Base-by-base conservation (phyloP, 2,329 filamentous ascomycete genomes). In the Hypoxylon sp. region DNA sequence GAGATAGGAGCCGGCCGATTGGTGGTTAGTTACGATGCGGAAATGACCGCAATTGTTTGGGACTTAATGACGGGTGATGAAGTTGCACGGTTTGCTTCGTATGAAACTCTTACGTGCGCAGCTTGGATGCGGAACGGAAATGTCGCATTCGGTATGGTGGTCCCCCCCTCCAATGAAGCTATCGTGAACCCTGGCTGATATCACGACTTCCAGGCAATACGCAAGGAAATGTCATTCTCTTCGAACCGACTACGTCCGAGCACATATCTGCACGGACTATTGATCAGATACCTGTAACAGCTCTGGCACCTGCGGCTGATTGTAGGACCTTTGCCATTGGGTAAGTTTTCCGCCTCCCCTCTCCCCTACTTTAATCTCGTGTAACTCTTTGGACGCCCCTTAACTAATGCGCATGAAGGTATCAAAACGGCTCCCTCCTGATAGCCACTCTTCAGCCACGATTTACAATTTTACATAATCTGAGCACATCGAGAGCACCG, bases 51-150 rank as follows among this genome's bases (percentile, higher is more conserved):
- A 3, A 97, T 98, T 76, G 93, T 98, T 6, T 99, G 96, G 96
- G 95, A 99, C 80, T 85, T 98, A 67, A 89, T 97, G 82, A 97
- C 93, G 0, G 96, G 96, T 52, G 90, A 94, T 65, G 94, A 98
- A 80, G 87, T 98, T 64, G 90, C 95, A 41, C 88, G 94, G n/a
- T 98, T 98, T 82, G 90, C 91, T 23, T 96, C 94, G 0, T 98
- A 97, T 76, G 93, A 97, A 76, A 89, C 92, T 72, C 86, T 98
- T 69, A 90, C 90, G 21, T 91, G 93, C 30, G 95, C 94, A 38
- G 86, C 92, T 11, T 99, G 96, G 93, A 98, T 99, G 94, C 88
- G 91, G 48, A 98, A 98, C 81, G 96, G 96, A 60, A 97, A 97
- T 81, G 91, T 99, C 72, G 95, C 93, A 38, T 98, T 98, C 84